Evolutionary conservation across 805 yeast species (phyloP).

Genomic region (Naumovozyma castellii): DNA sequence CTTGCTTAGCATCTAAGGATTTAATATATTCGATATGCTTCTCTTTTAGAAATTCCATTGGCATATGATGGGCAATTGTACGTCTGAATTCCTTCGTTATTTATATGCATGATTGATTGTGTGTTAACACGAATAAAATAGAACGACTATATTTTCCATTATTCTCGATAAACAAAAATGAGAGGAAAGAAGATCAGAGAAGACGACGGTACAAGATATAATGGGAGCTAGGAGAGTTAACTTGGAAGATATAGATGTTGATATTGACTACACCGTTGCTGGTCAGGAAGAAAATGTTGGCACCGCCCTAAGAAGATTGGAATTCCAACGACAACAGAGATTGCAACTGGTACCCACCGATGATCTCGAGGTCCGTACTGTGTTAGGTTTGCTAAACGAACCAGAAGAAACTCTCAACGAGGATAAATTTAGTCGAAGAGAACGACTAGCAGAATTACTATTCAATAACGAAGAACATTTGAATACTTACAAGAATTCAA

Average conservation of each 20-base stretch:
- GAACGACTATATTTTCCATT: too few relatives aligned
- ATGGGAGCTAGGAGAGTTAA: too few relatives aligned
- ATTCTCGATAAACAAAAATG: too few relatives aligned
- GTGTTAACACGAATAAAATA: too few relatives aligned
- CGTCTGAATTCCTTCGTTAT: not conserved
- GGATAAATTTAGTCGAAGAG: constrained; percentile 49
- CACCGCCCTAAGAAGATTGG: constrained; percentile 20
- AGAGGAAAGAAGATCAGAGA: too few relatives aligned
- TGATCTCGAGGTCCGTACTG: constrained; percentile 51
- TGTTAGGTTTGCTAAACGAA: constrained; percentile 42
- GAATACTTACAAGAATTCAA: constrained; percentile 5
- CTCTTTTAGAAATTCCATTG: constrained; percentile 21
- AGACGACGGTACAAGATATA: too few relatives aligned
- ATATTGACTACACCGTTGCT: constrained; percentile 8
- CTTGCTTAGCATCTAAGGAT: constrained; percentile 43
- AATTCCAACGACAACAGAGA: constrained; percentile 21
- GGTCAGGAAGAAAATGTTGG: constrained; percentile 21
- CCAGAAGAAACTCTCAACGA: constrained; percentile 54
- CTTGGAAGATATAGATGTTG: constrained; percentile 20
- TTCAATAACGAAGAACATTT: constrained; percentile 26
- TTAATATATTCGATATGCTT: constrained; percentile 53
- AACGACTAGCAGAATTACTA: constrained; percentile 43
- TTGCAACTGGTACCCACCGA: constrained; percentile 45
- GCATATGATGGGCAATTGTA: too few relatives aligned
- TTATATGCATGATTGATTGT: not conserved